These are phyloP conservation scores for Monilinia aucupariae DNA, from an alignment of 2,329 filamentous ascomycete genomes.

Conservation along the genomic window DNA sequence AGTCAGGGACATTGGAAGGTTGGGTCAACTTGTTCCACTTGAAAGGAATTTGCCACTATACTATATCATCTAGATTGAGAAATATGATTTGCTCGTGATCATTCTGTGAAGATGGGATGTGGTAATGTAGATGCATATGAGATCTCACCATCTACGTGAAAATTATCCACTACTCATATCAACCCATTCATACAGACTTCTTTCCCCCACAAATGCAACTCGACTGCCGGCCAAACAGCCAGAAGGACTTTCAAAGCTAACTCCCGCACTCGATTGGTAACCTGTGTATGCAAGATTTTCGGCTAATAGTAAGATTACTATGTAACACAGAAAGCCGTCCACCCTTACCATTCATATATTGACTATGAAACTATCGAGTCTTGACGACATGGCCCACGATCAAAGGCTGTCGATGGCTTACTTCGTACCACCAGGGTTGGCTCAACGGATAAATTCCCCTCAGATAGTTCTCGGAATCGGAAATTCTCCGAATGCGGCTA, in stretches of 20 bases:
- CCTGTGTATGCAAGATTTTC: neutral
- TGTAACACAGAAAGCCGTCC: too few species aligned
- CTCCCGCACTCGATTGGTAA: neutral
- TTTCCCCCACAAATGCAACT: neutral
- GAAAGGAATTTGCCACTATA: neutral
- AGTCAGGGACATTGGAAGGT: neutral
- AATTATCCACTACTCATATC: neutral
- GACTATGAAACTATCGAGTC: neutral
- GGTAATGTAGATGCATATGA: neutral
- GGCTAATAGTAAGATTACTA: neutral
- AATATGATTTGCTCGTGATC: neutral
- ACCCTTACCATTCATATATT: neutral
- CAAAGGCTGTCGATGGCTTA: neutral
- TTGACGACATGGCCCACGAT: neutral
- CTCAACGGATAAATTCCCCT: neutral
- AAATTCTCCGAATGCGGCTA: neutral
- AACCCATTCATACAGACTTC: neutral
- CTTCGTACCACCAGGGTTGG: too few species aligned
- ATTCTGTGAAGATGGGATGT: neutral
- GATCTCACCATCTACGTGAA: neutral
- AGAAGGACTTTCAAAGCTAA: neutral
- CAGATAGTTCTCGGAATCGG: neutral
- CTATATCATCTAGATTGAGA: neutral
- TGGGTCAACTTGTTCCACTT: neutral
- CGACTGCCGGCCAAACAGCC: neutral